Conservation (phyloP, 495 filamentous ascomycete species). For the Astrothelium macrocarpum region DNA sequence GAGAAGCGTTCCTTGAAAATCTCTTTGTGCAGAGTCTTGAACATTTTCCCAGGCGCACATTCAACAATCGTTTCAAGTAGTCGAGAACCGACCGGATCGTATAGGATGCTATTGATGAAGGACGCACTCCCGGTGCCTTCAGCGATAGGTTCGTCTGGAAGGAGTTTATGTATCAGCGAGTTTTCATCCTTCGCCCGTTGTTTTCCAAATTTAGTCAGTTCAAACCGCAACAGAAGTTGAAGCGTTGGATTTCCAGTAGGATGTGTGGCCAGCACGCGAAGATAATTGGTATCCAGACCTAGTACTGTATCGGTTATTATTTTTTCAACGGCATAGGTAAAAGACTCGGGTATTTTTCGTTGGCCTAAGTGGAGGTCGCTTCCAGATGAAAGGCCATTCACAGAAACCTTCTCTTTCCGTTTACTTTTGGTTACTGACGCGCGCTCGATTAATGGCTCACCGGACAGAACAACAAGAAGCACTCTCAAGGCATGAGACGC, state of each 20-base stretch:
- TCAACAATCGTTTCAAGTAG: slow-evolving; percentile 77
- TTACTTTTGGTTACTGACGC: slow-evolving; percentile 68
- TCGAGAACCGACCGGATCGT: slow-evolving; percentile 80
- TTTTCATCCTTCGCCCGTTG: slow-evolving; percentile 50
- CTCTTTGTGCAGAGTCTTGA: slow-evolving; percentile 70
- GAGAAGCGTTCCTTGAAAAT: slow-evolving; percentile 67
- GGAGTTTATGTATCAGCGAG: slow-evolving; percentile 50
- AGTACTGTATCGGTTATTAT: slow-evolving; percentile 65
- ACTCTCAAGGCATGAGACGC: slow-evolving; percentile 86
- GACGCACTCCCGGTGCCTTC: slow-evolving; percentile 49
- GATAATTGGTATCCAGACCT: slow-evolving; percentile 58
- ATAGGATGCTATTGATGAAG: slow-evolving; percentile 79
- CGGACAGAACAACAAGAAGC: slow-evolving; percentile 74
- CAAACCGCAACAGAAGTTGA: slow-evolving; percentile 76
- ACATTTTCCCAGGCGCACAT: slow-evolving; percentile 71
- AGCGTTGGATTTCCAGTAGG: slow-evolving; percentile 82
- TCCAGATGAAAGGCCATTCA: slow-evolving; percentile 25
- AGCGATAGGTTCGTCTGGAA: slow-evolving; percentile 54
- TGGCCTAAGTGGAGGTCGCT: slow-evolving; percentile 19
- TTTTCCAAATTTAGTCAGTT: slow-evolving; percentile 60
- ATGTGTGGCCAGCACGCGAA: slow-evolving; percentile 74
- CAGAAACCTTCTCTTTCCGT: slow-evolving; percentile 71
- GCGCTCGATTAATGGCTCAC: slow-evolving; percentile 58
- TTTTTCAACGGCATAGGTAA: slow-evolving; percentile 63
- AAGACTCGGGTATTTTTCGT: slow-evolving; percentile 61